phyloP scores from a whole-genome alignment of 1,284 basidiomycete genomes.

The Dichomitus squalens region DNA sequence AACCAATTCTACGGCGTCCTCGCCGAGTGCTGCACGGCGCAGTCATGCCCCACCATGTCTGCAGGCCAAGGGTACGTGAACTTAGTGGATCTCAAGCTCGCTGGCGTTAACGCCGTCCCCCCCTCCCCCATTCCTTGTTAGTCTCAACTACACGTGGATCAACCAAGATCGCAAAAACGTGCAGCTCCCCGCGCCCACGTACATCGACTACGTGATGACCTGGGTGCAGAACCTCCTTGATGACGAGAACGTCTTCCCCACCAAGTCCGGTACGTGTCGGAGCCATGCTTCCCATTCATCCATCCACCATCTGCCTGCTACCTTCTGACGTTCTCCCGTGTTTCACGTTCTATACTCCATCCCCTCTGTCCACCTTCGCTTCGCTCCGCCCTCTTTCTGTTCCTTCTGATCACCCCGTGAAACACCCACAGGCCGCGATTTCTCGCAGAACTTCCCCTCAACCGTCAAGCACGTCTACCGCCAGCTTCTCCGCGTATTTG shows the following conservation, averaged over 20 bases:
- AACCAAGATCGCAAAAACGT: constrained; percentile 95
- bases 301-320: neutral
- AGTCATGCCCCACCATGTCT: constrained; percentile 91
- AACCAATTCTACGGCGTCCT: constrained; percentile 98
- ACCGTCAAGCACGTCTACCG: constrained; percentile 97
- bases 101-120: neutral
- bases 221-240: constrained; percentile 96
- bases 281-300: neutral
- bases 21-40: constrained; percentile 91
- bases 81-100: constrained; percentile 32
- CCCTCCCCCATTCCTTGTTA: constrained; percentile 35
- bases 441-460: constrained; percentile 86
- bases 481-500: constrained; percentile 95
- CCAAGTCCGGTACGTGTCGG: constrained; percentile 77
- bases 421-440: constrained; percentile 73
- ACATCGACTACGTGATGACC: constrained; percentile 99
- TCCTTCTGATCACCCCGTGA: neutral
- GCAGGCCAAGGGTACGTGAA: constrained; percentile 76
- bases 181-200: constrained; percentile 92
- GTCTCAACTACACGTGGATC: constrained; percentile 97
- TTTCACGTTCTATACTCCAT: neutral
- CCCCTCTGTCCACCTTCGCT: no score
- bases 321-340: no score
- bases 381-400: neutral
- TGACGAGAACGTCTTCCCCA: constrained; percentile 93